Base-by-base conservation (phyloP, 495 filamentous ascomycete species). In the Podospora conica region DNA sequence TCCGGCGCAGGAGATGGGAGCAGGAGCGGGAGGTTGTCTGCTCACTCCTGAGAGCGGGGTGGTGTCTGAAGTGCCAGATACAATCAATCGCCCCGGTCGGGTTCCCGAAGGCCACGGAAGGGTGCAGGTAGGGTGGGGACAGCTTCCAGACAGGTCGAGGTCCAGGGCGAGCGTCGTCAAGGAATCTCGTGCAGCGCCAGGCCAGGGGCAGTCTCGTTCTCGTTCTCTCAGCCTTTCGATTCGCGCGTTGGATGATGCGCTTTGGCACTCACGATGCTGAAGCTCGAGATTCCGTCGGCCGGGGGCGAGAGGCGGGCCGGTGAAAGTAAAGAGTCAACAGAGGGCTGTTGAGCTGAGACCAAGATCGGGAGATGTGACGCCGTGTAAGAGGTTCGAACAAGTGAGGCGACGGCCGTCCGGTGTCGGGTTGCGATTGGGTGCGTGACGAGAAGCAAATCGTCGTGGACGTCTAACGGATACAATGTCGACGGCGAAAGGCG, bases 101-200 rank as follows among this genome's bases (percentile, higher is more conserved):
- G 21, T 62, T 65, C 29, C 58, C 59, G 63, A 63, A 23, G 65
- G 55, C 54, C 23, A 67, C 65, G 68, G 68, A 27, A 65, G 68
- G 63, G 58, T 48, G 65, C 62, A 70, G 68, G 28, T 55, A 62
- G 62, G 61, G 68, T 65, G 68, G 68, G 59, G 65, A 61, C 58
- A 55, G 20, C 27, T 53, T 18, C 55, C 56, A 65, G 53, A 57
- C 48, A 22, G 57, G 61, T 24, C 21, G 18, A 40, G 28, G 48
- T 40, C 48, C 61, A 27, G 40, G 40, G 27, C 31, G 27, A 18
- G 11, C 56, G 24, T 33, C 23, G 56, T 8, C 40, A 12, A 61
- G 0, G 61, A 63, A 65, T 12, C 18, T 54, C 33, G 23, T 18
- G 28, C 28, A 24, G n/a, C 15, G 1, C 18, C 40, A n/a, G 40